Evolutionary conservation across 1,284 basidiomycete species (phyloP).

Genomic region (Trichosporon sp.): DNA sequence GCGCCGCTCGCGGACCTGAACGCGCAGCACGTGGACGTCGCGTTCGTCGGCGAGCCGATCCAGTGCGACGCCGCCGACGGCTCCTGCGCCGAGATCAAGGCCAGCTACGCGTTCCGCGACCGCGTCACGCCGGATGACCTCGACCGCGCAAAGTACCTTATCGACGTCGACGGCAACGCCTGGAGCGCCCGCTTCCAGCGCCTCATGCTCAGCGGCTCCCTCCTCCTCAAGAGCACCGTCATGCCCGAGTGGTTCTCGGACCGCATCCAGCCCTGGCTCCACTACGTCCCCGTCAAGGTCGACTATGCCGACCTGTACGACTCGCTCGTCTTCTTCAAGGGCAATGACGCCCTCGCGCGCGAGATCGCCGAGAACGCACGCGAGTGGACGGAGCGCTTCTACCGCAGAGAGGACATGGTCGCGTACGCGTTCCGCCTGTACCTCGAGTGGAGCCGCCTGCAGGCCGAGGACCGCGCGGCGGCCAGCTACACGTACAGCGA

Average conservation of each 20-base stretch:
- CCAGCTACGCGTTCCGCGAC: conserved; percentile 28
- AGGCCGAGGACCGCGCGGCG: conserved; percentile 20
- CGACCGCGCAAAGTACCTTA: conserved; percentile 35
- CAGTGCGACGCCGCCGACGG: conserved; percentile 43
- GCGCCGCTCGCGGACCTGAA: conserved; percentile 60
- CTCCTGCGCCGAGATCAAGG: conserved; percentile 35
- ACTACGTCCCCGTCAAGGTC: conserved; percentile 51
- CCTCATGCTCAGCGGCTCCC: conserved; percentile 37
- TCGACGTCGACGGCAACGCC: conserved; percentile 60
- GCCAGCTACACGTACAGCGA: conserved; percentile 36
- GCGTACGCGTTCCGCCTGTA: conserved; percentile 45
- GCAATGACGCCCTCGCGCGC: conserved; percentile 42
- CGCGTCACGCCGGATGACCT: conserved; percentile 30
- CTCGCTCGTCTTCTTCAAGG: conserved; percentile 41
- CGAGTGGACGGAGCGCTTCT: conserved; percentile 45
- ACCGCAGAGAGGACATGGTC: conserved; percentile 46
- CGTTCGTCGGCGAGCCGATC: conserved; percentile 37
- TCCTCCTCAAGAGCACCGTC: conserved; percentile 45
- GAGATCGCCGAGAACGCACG: conserved; percentile 46
- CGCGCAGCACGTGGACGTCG: conserved; percentile 62
- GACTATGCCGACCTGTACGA: conserved; percentile 51
- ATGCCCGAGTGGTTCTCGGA: conserved; percentile 51
- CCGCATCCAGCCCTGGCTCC: conserved; percentile 51
- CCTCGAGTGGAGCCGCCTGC: conserved; percentile 44
- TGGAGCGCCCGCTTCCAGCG: conserved; percentile 62